Percentiles rank a stretch among this genome's conserved stretches.
These are phyloP conservation scores for Serendipita sp. DNA, from an alignment of 768 basidiomycete species.

Conservation along the genomic window DNA sequence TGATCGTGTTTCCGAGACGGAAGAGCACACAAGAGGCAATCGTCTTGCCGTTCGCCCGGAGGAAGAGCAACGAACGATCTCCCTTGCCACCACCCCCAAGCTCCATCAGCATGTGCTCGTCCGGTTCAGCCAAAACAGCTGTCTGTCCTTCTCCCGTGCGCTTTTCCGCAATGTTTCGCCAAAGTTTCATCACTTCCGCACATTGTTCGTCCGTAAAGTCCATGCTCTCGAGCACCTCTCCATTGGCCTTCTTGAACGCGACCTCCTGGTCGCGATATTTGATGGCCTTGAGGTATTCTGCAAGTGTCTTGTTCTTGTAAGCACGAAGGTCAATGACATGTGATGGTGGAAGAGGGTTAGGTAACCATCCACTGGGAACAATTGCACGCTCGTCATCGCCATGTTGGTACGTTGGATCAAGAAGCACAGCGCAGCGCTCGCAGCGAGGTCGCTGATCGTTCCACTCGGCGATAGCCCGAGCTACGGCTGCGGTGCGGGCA, in stretches of 20 bases:
- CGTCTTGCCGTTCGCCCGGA: neutral
- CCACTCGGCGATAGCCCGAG: neutral
- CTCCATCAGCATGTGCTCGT: constrained; percentile 2
- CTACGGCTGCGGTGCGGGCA: neutral
- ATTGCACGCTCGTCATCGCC: constrained; percentile 4
- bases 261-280: constrained; percentile 5
- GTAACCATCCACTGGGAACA: neutral
- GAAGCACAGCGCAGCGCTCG: neutral
- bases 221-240: neutral
- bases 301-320: neutral
- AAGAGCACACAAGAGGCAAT: constrained; percentile 3
- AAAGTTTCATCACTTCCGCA: neutral
- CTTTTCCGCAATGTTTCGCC: neutral
- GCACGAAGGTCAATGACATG: constrained; percentile 1
- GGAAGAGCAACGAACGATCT: constrained; percentile 1
- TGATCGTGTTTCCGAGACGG: constrained; percentile 3
- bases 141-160: neutral
- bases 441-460: neutral
- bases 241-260: neutral
- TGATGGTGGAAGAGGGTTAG: neutral
- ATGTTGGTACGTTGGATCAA: constrained; percentile 3
- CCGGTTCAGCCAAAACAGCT: neutral
- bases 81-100: neutral
- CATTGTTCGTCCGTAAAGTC: constrained; percentile 1
- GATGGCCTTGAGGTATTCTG: constrained; percentile 5